Evolutionary conservation across 495 filamentous ascomycete species (phyloP).

Genomic region (Penicillium pulvis): DNA sequence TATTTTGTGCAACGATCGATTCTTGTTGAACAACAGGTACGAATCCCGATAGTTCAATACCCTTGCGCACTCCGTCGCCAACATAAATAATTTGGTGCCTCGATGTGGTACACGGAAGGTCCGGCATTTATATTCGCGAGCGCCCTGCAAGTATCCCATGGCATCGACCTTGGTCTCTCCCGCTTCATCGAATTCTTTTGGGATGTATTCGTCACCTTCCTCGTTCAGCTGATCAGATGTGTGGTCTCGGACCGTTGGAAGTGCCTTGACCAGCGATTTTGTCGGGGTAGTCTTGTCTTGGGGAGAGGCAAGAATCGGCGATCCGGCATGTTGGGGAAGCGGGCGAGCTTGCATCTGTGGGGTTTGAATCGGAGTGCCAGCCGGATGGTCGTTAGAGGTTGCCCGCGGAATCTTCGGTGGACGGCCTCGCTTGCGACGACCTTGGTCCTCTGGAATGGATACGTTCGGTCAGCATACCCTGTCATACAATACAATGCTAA

Average conservation of each 20-base stretch:
- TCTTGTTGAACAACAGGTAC: constrained; percentile 99
- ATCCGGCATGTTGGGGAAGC: constrained; percentile 59
- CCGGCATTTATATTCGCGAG: constrained; percentile 86
- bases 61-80: constrained; percentile 95
- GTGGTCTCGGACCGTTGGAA: constrained; percentile 95
- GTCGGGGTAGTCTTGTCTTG: constrained; percentile 84
- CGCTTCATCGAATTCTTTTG: constrained; percentile 85
- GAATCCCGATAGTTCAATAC: constrained; percentile 96
- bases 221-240: constrained; percentile 93
- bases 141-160: constrained; percentile 78
- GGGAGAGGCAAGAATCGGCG: constrained; percentile 73
- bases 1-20: constrained; percentile 95
- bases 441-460: constrained; percentile 59
- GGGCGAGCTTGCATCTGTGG: constrained; percentile 74
- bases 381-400: constrained; percentile 50
- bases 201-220: constrained; percentile 94
- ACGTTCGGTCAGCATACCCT: constrained; percentile 20
- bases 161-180: constrained; percentile 91
- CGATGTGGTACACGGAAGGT: constrained; percentile 91
- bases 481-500: not conserved
- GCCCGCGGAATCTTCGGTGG: constrained; percentile 71
- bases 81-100: constrained; percentile 95
- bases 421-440: constrained; percentile 83
- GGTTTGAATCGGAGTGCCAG: constrained; percentile 65
- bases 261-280: constrained; percentile 86